Evolutionary conservation across 2,329 filamentous ascomycete genomes (phyloP).

Genomic region (Colletotrichum coccodes): DNA sequence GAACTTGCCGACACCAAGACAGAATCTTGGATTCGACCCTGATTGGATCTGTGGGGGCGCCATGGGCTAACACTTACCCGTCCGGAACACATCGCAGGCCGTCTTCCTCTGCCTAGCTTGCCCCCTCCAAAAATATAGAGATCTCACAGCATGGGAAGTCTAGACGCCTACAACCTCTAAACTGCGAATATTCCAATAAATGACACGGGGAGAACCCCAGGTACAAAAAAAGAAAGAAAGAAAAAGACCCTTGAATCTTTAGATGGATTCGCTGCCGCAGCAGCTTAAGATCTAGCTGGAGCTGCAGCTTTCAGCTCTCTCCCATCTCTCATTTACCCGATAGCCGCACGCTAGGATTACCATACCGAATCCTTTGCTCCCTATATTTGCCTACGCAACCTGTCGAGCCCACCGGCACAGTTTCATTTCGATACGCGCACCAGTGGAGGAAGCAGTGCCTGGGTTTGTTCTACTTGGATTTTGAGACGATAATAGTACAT

Average conservation of each 20-base stretch:
- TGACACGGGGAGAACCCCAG: neutral
- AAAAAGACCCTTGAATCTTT: neutral
- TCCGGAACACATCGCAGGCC: neutral
- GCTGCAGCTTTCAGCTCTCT: neutral
- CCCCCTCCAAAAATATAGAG: neutral
- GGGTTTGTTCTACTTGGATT: neutral
- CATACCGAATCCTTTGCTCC: neutral
- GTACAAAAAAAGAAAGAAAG: neutral
- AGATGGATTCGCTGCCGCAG: neutral
- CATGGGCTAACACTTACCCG: neutral
- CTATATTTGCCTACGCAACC: neutral
- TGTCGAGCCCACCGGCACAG: neutral
- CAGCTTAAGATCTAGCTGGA: neutral
- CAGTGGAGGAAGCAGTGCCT: conserved; percentile 9
- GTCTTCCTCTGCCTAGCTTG: neutral
- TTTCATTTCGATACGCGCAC: conserved; percentile 22
- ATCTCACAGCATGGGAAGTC: neutral
- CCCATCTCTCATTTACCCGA: neutral
- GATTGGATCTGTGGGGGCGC: neutral
- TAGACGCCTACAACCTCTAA: neutral
- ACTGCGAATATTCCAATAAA: neutral
- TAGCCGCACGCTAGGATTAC: neutral
- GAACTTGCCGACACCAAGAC: conserved; percentile 19
- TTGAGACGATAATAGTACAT: neutral
- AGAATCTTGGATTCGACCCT: neutral